Percentiles rank a stretch among this genome's conserved stretches.
phyloP scores from a whole-genome alignment of 768 basidiomycete species.

The Tylopilus rubrobrunneus region DNA sequence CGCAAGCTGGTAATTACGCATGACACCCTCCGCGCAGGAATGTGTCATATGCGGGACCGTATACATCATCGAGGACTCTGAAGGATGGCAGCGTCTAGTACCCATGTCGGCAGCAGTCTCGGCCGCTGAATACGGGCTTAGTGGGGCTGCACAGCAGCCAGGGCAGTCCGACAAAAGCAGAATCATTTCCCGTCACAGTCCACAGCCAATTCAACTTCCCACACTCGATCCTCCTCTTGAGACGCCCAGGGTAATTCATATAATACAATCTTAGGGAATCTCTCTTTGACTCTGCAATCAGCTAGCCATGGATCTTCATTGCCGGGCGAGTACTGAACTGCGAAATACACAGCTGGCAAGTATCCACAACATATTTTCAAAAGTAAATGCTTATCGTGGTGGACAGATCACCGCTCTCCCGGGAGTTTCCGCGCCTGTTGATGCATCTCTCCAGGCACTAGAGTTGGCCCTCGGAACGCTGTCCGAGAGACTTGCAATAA shows the following conservation, averaged over 20 bases:
- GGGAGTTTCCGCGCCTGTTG: constrained; percentile 7
- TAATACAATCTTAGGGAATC: neutral
- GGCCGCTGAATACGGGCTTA: constrained; percentile 1
- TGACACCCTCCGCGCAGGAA: constrained; percentile 45
- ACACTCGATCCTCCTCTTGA: constrained; percentile 30
- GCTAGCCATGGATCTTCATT: constrained; percentile 21
- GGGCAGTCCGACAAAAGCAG: constrained; percentile 11
- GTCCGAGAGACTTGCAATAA: constrained; percentile 44
- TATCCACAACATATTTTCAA: neutral
- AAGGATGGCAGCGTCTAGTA: constrained; percentile 46
- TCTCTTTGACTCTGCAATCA: constrained; percentile 11
- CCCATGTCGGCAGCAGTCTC: constrained; percentile 18
- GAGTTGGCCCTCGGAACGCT: constrained; percentile 50
- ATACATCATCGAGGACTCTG: constrained; percentile 54
- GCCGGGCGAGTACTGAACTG: constrained; percentile 11
- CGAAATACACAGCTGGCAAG: constrained; percentile 18
- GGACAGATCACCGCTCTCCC: constrained; percentile 18
- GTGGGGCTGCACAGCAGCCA: constrained; percentile 3
- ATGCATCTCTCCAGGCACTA: constrained; percentile 43
- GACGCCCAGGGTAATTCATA: constrained; percentile 26
- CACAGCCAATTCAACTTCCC: constrained; percentile 31
- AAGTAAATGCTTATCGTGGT: constrained; percentile 2
- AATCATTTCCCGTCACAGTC: constrained; percentile 17
- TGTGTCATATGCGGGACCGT: constrained; percentile 72
- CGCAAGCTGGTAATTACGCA: neutral